These are phyloP conservation scores for Skeletonema potamos DNA, from an alignment of 108 stramenopile genomes.

Conservation along the genomic window DNA sequence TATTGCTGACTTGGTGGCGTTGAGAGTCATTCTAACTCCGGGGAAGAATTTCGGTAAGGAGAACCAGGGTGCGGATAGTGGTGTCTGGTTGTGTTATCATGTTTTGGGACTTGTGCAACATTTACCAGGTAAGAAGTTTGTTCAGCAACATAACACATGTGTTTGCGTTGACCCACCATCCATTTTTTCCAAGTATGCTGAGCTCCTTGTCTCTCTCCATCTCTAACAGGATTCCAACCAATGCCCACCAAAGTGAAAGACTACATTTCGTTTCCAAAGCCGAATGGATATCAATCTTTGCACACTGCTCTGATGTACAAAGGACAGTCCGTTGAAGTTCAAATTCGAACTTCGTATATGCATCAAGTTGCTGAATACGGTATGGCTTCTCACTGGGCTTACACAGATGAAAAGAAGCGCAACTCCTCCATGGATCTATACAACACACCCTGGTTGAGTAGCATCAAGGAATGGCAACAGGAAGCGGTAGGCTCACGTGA, in stretches of 20 bases:
- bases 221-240: too few relatives aligned
- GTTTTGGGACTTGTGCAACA: slow-evolving; percentile 91
- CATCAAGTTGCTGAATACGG: slow-evolving; percentile 95
- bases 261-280: slow-evolving; percentile 93
- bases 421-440: slow-evolving; percentile 47
- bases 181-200: too few relatives aligned
- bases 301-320: slow-evolving; percentile 89
- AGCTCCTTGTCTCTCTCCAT: too few relatives aligned
- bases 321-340: slow-evolving; percentile 93
- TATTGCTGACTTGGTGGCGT: slow-evolving; percentile 91
- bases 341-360: slow-evolving; percentile 92
- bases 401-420: slow-evolving; percentile 69
- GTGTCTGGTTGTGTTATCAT: slow-evolving; percentile 93
- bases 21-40: slow-evolving; percentile 88
- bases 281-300: slow-evolving; percentile 92
- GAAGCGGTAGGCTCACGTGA: slow-evolving; percentile 74
- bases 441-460: slow-evolving; percentile 86
- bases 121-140: slow-evolving; percentile 76
- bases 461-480: slow-evolving; percentile 92
- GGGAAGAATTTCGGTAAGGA: slow-evolving; percentile 14
- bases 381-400: slow-evolving; percentile 93
- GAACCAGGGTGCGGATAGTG: slow-evolving; percentile 62
- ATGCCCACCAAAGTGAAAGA: slow-evolving; percentile 92
- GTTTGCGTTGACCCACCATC: too few relatives aligned
- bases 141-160: too few relatives aligned